Percentiles rank a stretch among this genome's conserved stretches.
phyloP scores from a whole-genome alignment of 2,329 filamentous ascomycete species.

The Ophiostoma ips region DNA sequence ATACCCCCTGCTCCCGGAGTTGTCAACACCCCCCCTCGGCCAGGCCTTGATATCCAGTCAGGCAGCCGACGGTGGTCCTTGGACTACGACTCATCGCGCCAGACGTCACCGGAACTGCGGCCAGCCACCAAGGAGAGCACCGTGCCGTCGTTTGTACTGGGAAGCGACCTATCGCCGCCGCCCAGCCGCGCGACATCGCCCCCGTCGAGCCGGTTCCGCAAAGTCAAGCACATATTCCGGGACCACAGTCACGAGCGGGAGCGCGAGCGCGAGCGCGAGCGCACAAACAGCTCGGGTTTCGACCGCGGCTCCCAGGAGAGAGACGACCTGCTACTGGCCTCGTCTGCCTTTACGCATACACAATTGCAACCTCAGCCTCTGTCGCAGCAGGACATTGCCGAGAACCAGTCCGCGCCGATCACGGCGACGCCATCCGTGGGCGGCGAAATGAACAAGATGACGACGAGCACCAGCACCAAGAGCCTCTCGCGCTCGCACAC shows the following conservation, averaged over 20 bases:
- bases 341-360: neutral
- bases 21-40: conserved; percentile 9
- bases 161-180: conserved; percentile 48
- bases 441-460: neutral
- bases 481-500: conserved; percentile 19
- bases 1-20: neutral
- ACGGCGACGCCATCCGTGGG: neutral
- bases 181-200: conserved; percentile 52
- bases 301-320: neutral
- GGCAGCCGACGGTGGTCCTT: conserved; percentile 25
- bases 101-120: conserved; percentile 39
- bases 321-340: neutral
- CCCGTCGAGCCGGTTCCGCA: conserved; percentile 41
- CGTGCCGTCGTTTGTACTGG: conserved; percentile 42
- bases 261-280: conserved; percentile 11
- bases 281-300: neutral
- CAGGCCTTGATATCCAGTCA: conserved; percentile 36
- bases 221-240: conserved; percentile 41
- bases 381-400: neutral
- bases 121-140: conserved; percentile 27
- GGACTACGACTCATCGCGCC: conserved; percentile 32
- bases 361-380: conserved; percentile 9
- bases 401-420: neutral
- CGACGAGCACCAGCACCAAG: conserved; percentile 25
- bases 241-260: conserved; percentile 35